Evolutionary conservation across 2,329 filamentous ascomycete genomes (phyloP).

Genomic region (Trichoderma harzianum): DNA sequence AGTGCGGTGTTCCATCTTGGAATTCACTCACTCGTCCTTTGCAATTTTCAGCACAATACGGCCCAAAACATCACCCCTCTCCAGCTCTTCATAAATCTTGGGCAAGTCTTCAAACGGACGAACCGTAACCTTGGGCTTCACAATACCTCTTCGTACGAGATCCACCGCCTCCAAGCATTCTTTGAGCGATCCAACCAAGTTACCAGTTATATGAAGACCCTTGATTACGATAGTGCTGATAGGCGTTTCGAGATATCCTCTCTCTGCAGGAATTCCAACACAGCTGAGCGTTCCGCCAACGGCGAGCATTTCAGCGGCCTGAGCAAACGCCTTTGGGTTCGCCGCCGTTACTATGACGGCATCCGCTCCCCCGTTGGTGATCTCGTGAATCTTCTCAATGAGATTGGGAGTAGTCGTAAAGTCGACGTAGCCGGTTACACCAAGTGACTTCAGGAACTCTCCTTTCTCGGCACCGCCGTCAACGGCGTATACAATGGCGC

Average conservation of each 20-base stretch:
- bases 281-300: conserved; percentile 21
- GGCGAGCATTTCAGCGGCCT: conserved; percentile 21
- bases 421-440: conserved; percentile 18
- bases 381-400: neutral
- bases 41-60: conserved; percentile 22
- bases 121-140: conserved; percentile 19
- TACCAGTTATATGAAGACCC: conserved; percentile 20
- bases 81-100: conserved; percentile 19
- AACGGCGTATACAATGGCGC: conserved; percentile 19
- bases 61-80: conserved; percentile 18
- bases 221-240: conserved; percentile 21
- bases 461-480: conserved; percentile 18
- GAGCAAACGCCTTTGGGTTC: conserved; percentile 19
- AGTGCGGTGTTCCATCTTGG: too few species aligned
- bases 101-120: conserved; percentile 20
- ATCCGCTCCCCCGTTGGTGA: conserved; percentile 20
- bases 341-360: conserved; percentile 21
- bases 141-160: conserved; percentile 19
- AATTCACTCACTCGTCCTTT: conserved; percentile 17
- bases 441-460: conserved; percentile 18
- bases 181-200: conserved; percentile 22
- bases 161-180: conserved; percentile 22
- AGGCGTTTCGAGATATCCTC: conserved; percentile 19
- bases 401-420: conserved; percentile 17
- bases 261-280: conserved; percentile 21